These are phyloP conservation scores for Neonectria magnoliae DNA, from an alignment of 2,329 filamentous ascomycete genomes.

Conservation along the genomic window DNA sequence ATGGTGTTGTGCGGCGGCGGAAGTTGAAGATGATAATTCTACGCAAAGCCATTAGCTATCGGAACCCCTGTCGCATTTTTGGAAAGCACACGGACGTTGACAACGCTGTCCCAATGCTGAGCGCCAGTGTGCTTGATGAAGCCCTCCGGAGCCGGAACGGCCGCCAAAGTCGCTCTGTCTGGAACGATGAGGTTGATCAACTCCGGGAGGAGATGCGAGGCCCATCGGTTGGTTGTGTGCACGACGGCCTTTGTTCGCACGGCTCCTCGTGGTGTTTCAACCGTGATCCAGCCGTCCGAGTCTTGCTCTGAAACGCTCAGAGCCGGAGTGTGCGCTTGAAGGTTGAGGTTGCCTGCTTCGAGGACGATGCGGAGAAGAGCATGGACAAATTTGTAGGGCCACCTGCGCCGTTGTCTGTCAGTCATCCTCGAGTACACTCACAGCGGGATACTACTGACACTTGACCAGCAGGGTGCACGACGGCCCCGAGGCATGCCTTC, in stretches of 20 bases:
- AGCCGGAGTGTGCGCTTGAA: slow-evolving; percentile 20
- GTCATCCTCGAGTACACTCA: background rate
- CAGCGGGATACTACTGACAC: slow-evolving; percentile 8
- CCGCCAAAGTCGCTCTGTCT: slow-evolving; percentile 15
- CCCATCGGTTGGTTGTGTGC: slow-evolving; percentile 23
- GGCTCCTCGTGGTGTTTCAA: slow-evolving; percentile 17
- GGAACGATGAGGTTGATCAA: slow-evolving; percentile 16
- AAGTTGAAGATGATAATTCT: slow-evolving; percentile 24
- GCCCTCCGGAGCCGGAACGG: slow-evolving; percentile 16
- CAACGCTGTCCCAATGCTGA: slow-evolving; percentile 23
- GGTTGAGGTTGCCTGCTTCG: slow-evolving; percentile 13
- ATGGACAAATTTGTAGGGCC: slow-evolving; percentile 25
- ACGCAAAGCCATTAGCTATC: background rate
- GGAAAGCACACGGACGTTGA: slow-evolving; percentile 9
- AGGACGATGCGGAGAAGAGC: slow-evolving; percentile 19
- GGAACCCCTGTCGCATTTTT: too few species aligned
- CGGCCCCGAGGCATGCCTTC: slow-evolving; percentile 16
- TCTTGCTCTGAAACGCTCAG: slow-evolving; percentile 16
- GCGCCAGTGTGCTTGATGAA: slow-evolving; percentile 23
- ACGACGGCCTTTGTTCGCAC: slow-evolving; percentile 10
- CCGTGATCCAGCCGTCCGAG: slow-evolving; percentile 13
- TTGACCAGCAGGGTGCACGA: slow-evolving; percentile 20
- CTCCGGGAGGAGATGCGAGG: slow-evolving; percentile 19
- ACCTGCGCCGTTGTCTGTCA: slow-evolving; percentile 4
- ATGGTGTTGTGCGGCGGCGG: slow-evolving; percentile 22